These are phyloP conservation scores for Didymella pinodella DNA, from an alignment of 2,329 filamentous ascomycete species.

Conservation along the genomic window DNA sequence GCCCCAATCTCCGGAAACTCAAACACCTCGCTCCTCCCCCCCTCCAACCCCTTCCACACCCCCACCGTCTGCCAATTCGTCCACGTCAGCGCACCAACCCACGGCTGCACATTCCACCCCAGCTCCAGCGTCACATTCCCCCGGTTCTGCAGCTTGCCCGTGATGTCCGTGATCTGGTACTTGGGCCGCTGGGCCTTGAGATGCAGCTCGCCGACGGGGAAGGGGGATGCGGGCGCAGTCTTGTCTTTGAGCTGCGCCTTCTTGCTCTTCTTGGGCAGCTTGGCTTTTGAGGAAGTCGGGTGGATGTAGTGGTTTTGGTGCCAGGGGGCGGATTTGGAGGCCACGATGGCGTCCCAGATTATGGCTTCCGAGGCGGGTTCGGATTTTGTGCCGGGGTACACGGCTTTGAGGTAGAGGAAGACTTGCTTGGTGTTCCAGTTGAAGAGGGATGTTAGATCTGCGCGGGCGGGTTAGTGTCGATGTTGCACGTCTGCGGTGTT, in stretches of 20 bases:
- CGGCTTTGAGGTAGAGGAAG: conserved; percentile 93
- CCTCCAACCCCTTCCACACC: conserved; percentile 70
- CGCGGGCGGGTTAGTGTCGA: background rate
- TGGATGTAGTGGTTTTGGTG: conserved; percentile 61
- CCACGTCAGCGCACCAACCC: conserved; percentile 91
- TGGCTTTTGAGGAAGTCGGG: conserved; percentile 65
- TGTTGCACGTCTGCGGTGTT: background rate
- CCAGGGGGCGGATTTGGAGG: conserved; percentile 68
- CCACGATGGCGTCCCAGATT: conserved; percentile 96
- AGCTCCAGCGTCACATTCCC: conserved; percentile 79
- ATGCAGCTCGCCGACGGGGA: conserved; percentile 71
- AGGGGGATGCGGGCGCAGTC: conserved; percentile 27
- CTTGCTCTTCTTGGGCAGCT: conserved; percentile 25
- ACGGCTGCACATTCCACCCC: conserved; percentile 97
- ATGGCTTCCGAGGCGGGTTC: conserved; percentile 69
- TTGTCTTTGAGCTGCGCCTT: conserved; percentile 29
- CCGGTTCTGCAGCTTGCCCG: conserved; percentile 76
- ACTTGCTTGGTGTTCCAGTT: conserved; percentile 99
- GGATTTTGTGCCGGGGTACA: conserved; percentile 61
- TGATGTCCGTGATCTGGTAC: conserved; percentile 94
- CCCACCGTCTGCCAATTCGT: conserved; percentile 60
- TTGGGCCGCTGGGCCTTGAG: conserved; percentile 89
- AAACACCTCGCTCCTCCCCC: conserved; percentile 71
- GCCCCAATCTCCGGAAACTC: conserved; percentile 71
- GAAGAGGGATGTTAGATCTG: conserved; percentile 88